A percentile compares a stretch with the other conserved stretches of the same genome.
These are phyloP conservation scores for Mikania micrantha DNA, from an alignment of 129 eudicot genomes.

Conservation along the genomic window DNA sequence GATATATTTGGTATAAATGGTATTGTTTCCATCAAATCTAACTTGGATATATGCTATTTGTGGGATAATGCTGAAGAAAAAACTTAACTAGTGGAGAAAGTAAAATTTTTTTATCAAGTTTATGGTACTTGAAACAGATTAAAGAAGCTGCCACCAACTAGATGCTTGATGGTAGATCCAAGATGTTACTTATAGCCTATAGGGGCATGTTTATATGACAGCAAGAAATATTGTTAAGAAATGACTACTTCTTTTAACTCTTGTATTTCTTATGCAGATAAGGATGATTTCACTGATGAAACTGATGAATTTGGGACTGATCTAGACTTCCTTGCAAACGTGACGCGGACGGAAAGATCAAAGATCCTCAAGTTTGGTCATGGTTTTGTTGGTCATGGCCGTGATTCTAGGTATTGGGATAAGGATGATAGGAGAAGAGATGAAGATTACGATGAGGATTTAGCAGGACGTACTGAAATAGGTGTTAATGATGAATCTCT, in stretches of 20 bases:
- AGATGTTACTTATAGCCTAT: background rate
- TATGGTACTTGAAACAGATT: slow-evolving; percentile 3
- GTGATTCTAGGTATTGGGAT: slow-evolving; percentile 98
- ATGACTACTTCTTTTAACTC: background rate
- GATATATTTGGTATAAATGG: no score
- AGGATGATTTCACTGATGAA: slow-evolving; percentile 31
- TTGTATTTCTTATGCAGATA: slow-evolving; percentile 38
- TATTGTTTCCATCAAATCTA: background rate
- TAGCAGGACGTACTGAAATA: slow-evolving; percentile 21
- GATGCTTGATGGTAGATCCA: slow-evolving; percentile 5
- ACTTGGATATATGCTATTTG: background rate
- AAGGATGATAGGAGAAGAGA: slow-evolving; percentile 97
- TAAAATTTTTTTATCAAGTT: background rate
- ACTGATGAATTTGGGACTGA: slow-evolving; percentile 55
- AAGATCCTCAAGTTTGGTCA: slow-evolving; percentile 74
- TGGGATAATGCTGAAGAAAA: background rate
- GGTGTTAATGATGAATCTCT: slow-evolving; percentile 30
- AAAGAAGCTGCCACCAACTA: background rate
- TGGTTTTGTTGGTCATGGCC: slow-evolving; percentile 73
- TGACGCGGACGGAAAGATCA: slow-evolving; percentile 57
- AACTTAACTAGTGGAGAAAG: background rate
- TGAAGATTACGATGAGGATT: slow-evolving; percentile 85
- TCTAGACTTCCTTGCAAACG: slow-evolving; percentile 82
- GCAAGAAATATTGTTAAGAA: background rate
- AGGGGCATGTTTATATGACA: background rate